phyloP scores from a whole-genome alignment of 75 land plant genomes.

The Pinus taeda region DNA sequence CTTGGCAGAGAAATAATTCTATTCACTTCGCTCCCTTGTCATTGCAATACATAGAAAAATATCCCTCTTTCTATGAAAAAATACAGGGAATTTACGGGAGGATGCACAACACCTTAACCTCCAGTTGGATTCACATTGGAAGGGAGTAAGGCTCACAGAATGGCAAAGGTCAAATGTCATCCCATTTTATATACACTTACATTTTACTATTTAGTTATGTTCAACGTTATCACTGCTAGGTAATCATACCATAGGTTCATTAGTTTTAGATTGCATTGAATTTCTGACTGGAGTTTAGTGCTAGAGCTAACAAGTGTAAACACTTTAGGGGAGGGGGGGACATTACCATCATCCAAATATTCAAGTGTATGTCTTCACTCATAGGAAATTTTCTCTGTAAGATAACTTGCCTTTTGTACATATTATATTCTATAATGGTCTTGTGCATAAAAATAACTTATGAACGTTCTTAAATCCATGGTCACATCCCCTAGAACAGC shows the following conservation, averaged over 20 bases:
- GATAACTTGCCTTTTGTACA: background rate
- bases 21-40: too few species aligned
- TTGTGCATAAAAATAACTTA: background rate
- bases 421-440: background rate
- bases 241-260: background rate
- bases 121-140: background rate
- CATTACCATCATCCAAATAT: background rate
- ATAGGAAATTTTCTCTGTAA: background rate
- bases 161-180: background rate
- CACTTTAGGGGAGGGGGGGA: background rate
- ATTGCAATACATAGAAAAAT: background rate
- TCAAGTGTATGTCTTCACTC: background rate
- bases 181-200: background rate
- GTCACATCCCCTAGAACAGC: background rate
- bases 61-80: background rate
- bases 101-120: background rate
- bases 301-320: background rate
- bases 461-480: background rate
- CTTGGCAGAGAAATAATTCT: too few species aligned
- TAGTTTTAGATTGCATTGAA: background rate
- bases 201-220: background rate
- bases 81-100: background rate
- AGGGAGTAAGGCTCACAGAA: background rate
- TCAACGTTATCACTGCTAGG: background rate
- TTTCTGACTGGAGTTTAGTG: background rate